These are phyloP conservation scores for Annona squamosa DNA, from an alignment of 164 flowering plant genomes.

Conservation along the genomic window DNA sequence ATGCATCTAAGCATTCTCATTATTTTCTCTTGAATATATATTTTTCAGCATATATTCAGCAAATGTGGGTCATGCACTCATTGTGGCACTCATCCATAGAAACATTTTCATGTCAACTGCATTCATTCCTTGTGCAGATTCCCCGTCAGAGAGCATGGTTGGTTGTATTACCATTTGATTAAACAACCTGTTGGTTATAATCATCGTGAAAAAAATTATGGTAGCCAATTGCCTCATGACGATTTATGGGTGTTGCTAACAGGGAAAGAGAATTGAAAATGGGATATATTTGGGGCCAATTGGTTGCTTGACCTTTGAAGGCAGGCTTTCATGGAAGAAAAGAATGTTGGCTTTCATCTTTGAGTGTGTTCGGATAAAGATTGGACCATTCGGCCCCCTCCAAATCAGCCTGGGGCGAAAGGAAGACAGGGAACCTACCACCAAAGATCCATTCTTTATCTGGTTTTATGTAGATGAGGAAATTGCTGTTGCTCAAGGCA, in stretches of 20 bases:
- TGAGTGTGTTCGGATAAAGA: slow-evolving; percentile 62
- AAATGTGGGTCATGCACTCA: no score
- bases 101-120: no score
- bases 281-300: slow-evolving; percentile 84
- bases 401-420: slow-evolving; percentile 58
- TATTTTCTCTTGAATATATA: no score
- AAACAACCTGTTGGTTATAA: no score
- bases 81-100: no score
- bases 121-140: no score
- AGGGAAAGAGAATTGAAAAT: slow-evolving; percentile 89
- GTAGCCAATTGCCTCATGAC: no score
- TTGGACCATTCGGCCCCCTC: slow-evolving; percentile 73
- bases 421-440: slow-evolving; percentile 69
- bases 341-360: slow-evolving; percentile 77
- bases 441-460: slow-evolving; percentile 79
- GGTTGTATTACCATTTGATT: no score
- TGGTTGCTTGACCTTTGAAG: slow-evolving; percentile 78
- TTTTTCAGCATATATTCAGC: no score
- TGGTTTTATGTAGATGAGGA: slow-evolving; percentile 95
- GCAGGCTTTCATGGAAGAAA: slow-evolving; percentile 80
- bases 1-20: no score
- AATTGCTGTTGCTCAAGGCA: slow-evolving; percentile 87
- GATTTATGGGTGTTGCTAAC: neutral
- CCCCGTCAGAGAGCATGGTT: no score
- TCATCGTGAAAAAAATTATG: no score